A percentile compares a stretch with the other conserved stretches of the same genome.
phyloP scores from a whole-genome alignment of 768 basidiomycete genomes.

The Pholiota molesta region DNA sequence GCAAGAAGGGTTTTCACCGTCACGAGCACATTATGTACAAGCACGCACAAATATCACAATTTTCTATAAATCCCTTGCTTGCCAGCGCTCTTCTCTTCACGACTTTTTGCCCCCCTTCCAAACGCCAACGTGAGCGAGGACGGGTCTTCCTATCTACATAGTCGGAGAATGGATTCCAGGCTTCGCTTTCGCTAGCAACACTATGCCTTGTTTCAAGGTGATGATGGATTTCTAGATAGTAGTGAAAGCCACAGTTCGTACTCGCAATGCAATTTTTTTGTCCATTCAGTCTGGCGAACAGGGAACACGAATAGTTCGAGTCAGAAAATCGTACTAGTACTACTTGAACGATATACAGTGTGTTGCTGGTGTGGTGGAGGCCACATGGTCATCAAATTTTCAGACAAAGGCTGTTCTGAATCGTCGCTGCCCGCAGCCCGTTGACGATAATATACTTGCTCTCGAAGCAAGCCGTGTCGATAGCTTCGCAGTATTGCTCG shows the following conservation, averaged over 20 bases:
- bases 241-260: conserved; percentile 57
- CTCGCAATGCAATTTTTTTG: conserved; percentile 1
- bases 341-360: too few relatives aligned
- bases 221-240: conserved; percentile 82
- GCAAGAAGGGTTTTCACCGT: conserved; percentile 1
- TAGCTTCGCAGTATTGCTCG: too few relatives aligned
- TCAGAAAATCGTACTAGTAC: too few relatives aligned
- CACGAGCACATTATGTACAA: conserved; percentile 36
- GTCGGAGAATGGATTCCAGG: conserved; percentile 51
- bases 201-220: conserved; percentile 50
- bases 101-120: conserved; percentile 35
- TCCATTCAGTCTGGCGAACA: not conserved
- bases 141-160: conserved; percentile 34
- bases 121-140: conserved; percentile 34
- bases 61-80: not conserved
- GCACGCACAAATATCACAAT: conserved; percentile 7
- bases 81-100: conserved; percentile 7
- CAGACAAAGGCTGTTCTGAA: too few relatives aligned
- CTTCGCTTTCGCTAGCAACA: conserved; percentile 81
- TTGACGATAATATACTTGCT: too few relatives aligned
- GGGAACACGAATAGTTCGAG: too few relatives aligned
- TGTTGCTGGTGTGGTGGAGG: too few relatives aligned
- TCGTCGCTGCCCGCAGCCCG: too few relatives aligned
- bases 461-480: too few relatives aligned
- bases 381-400: too few relatives aligned